phyloP scores from a whole-genome alignment of 2,329 filamentous ascomycete species.

The Colletotrichum sp. region DNA sequence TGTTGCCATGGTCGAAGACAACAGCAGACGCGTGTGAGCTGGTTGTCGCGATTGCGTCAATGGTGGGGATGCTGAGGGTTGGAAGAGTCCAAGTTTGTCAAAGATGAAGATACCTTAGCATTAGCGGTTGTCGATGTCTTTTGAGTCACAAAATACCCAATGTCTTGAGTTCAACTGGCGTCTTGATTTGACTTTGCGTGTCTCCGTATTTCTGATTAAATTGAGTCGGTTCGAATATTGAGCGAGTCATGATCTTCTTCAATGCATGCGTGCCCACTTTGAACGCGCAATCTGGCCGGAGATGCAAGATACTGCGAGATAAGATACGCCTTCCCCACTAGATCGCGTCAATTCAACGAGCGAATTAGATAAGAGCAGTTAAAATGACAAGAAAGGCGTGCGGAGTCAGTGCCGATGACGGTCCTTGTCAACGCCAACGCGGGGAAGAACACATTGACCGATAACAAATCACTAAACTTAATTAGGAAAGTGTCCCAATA shows the following conservation, averaged over 20 bases:
- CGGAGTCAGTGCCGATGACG: background rate
- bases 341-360: background rate
- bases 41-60: background rate
- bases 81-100: background rate
- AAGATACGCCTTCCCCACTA: background rate
- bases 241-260: background rate
- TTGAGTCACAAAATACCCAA: background rate
- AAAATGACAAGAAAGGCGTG: background rate
- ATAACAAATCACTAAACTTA: background rate
- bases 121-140: background rate
- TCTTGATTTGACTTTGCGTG: background rate
- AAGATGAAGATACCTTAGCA: background rate
- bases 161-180: background rate
- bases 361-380: background rate
- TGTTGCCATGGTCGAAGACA: conserved; percentile 2
- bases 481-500: background rate
- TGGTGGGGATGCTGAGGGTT: background rate
- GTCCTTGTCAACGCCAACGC: background rate
- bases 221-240: background rate
- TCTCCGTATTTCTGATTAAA: background rate
- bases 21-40: background rate
- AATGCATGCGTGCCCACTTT: background rate
- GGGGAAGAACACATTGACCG: background rate
- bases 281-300: background rate
- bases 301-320: background rate